A percentile compares a stretch with the other conserved stretches of the same genome.
These are phyloP conservation scores for Talaromyces sp. DNA, from an alignment of 2,329 filamentous ascomycete species.

Conservation along the genomic window DNA sequence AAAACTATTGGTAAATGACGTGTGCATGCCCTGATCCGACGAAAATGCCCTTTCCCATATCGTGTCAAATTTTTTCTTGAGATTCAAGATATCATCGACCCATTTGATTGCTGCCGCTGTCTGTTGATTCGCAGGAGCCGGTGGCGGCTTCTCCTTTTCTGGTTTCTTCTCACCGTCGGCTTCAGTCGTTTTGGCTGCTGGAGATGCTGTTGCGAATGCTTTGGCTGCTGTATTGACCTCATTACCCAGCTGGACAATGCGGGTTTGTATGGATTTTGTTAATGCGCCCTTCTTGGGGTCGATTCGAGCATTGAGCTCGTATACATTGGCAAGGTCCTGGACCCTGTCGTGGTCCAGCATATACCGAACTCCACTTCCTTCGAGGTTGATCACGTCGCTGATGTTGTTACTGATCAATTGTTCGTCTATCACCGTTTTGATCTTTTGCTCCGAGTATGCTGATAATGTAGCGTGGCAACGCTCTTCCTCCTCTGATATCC, in stretches of 20 bases:
- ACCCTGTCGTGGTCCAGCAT: conserved; percentile 90
- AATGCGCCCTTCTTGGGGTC: conserved; percentile 69
- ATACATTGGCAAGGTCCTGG: conserved; percentile 75
- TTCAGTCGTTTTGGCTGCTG: conserved; percentile 39
- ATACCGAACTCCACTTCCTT: conserved; percentile 74
- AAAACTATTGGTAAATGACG: conserved; percentile 80
- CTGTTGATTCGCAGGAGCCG: conserved; percentile 63
- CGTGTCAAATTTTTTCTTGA: conserved; percentile 87
- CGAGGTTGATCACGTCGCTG: conserved; percentile 75
- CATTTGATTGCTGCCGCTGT: conserved; percentile 87
- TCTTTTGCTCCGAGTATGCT: conserved; percentile 65
- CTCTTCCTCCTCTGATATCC: conserved; percentile 75
- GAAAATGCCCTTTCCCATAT: conserved; percentile 72
- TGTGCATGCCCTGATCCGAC: conserved; percentile 72
- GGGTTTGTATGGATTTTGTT: conserved; percentile 65
- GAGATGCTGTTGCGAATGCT: conserved; percentile 56
- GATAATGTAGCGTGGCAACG: conserved; percentile 81
- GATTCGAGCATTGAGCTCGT: conserved; percentile 71
- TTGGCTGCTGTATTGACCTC: conserved; percentile 70
- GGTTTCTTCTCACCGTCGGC: conserved; percentile 49
- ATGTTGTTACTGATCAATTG: conserved; percentile 76
- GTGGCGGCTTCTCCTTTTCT: conserved; percentile 42
- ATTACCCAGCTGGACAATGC: conserved; percentile 73
- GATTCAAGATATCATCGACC: conserved; percentile 81
- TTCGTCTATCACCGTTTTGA: conserved; percentile 72